Base-by-base conservation (phyloP, 2,329 filamentous ascomycete genomes). In the Exophiala sp. region DNA sequence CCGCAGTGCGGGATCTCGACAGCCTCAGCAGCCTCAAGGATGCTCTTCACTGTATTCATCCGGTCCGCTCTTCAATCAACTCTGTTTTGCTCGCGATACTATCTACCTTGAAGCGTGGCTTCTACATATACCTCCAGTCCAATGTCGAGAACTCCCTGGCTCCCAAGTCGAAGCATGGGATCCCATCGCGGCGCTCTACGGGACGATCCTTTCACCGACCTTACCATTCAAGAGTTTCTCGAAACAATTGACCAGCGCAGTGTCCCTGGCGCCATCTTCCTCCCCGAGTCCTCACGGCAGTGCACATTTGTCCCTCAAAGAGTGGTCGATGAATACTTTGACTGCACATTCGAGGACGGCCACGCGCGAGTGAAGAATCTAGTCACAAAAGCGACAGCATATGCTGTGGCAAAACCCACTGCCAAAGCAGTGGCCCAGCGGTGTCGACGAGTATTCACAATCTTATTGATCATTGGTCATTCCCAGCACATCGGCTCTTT, bases 391-490 rank as follows among this genome's bases (percentile, higher is more conserved):
- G 41, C 41, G 7, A 32, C 41, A 16, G 14, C 14, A 43, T 16
- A 8, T 8, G 14, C 41, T 18, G 27, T 8, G 24, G 18, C 14
- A 10, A 14, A 18, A 11, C 41, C 41, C 2, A 29, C 16, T 21
- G 9, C 16, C 16, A 24, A 19, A 18, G n/a, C 41, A 14, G 23
- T 43, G 14, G 41, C 41, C n/a, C 27, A 32, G 10, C 9, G 23
- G 14, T 43, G 41, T 32, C 41, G 23, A 16, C 27, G 19, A 6
- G 41, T 43, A n/a, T 43, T 43, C 41, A 30, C 41, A 8, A 43
- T 43, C 24, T 29, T 43, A 29, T n/a, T 27, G 5, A 24, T 22
- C 14, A 43, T 43, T 32, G 41, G 41, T 18, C 41, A 43, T 16
- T 43, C 41, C 9, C 23, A 43, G 7, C 19, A 43, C 32, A 43